A percentile compares a stretch with the other conserved stretches of the same genome.
phyloP scores from a whole-genome alignment of 1,284 basidiomycete genomes.

The Apiotrichum brassicae region DNA sequence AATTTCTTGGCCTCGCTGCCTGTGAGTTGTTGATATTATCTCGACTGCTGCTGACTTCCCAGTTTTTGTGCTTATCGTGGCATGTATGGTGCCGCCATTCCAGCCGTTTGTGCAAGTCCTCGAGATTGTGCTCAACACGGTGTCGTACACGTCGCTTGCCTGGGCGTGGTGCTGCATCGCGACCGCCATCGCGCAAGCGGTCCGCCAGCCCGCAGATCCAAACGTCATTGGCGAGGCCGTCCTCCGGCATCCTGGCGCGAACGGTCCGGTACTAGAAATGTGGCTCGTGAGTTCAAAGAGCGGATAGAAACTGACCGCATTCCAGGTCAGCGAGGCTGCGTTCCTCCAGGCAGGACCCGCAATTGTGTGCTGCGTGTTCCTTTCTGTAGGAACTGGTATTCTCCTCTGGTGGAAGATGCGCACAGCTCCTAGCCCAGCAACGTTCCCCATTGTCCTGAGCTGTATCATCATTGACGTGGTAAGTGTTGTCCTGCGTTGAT shows the following conservation, averaged over 20 bases:
- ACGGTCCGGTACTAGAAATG: slow-evolving; percentile 9
- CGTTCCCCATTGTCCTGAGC: slow-evolving; percentile 40
- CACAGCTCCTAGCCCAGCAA: slow-evolving; percentile 43
- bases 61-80: slow-evolving; percentile 40
- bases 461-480: slow-evolving; percentile 42
- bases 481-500: slow-evolving; percentile 1
- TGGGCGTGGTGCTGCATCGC: slow-evolving; percentile 37
- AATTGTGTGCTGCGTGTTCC: slow-evolving; percentile 35
- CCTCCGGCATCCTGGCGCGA: slow-evolving; percentile 14
- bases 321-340: slow-evolving; percentile 36
- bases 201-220: slow-evolving; percentile 21
- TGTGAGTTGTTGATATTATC: slow-evolving; percentile 25
- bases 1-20: slow-evolving; percentile 35
- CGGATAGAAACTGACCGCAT: background rate
- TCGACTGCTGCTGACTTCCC: background rate
- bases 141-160: slow-evolving; percentile 35
- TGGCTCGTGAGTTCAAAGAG: background rate
- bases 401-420: slow-evolving; percentile 43
- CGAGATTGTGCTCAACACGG: slow-evolving; percentile 38
- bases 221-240: slow-evolving; percentile 16
- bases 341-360: slow-evolving; percentile 42
- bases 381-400: slow-evolving; percentile 34
- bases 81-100: slow-evolving; percentile 39
- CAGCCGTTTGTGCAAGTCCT: slow-evolving; percentile 38
- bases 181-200: slow-evolving; percentile 5